Conservation (phyloP, 2,329 filamentous ascomycete species). For the Aureobasidium sp. region DNA sequence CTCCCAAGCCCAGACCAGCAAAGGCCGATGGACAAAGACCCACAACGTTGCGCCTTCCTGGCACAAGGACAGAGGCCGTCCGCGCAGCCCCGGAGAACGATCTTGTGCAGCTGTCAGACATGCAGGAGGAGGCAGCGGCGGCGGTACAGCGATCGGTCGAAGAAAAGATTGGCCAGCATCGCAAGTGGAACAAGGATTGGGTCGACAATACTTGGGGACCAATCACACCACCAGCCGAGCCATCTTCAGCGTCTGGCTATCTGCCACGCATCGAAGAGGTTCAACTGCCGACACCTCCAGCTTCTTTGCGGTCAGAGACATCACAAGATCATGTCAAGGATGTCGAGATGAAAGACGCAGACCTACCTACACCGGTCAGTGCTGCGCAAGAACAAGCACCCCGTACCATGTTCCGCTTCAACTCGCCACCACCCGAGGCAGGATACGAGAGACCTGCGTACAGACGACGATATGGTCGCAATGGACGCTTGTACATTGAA, state of each 20-base stretch:
- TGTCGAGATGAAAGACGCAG: conserved; percentile 28
- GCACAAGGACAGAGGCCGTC: conserved; percentile 52
- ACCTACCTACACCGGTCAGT: conserved; percentile 18
- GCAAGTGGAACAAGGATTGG: conserved; percentile 83
- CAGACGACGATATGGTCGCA: conserved; percentile 73
- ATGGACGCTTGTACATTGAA: conserved; percentile 82
- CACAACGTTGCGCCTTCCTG: conserved; percentile 36
- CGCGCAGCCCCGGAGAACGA: conserved; percentile 64
- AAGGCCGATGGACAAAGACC: conserved; percentile 56
- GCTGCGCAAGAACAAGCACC: conserved; percentile 19
- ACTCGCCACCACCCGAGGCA: conserved; percentile 15
- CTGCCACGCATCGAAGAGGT: conserved; percentile 20
- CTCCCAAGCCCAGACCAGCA: conserved; percentile 45
- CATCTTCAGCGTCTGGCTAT: conserved; percentile 21
- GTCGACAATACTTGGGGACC: conserved; percentile 81
- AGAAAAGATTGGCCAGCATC: conserved; percentile 77
- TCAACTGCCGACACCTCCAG: conserved; percentile 38
- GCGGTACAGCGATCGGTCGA: conserved; percentile 75
- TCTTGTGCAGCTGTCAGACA: conserved; percentile 65
- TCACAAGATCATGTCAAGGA: conserved; percentile 31
- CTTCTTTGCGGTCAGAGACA: conserved; percentile 35
- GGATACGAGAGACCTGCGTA: conserved; percentile 49
- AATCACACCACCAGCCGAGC: conserved; percentile 66
- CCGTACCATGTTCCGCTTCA: conserved; percentile 16
- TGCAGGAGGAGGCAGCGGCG: conserved; percentile 71